Base-by-base conservation (phyloP, 345 rosid species). In the Rhodamnia argentea region DNA sequence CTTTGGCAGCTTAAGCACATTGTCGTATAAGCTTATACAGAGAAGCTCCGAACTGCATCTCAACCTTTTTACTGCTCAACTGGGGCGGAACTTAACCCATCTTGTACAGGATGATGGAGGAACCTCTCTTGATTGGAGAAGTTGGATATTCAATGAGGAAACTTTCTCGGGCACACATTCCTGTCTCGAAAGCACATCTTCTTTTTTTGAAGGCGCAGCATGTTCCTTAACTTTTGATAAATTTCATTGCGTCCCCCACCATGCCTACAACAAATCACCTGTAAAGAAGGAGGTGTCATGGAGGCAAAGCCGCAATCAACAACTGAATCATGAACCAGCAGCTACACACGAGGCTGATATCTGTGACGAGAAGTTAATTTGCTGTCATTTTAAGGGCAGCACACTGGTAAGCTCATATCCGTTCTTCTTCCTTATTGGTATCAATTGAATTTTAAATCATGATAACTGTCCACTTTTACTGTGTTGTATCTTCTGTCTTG, bases 41-140 rank as follows among this genome's bases (percentile, higher is more conserved):
- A 6, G 1, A 15, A 64, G 44, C 78, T 64, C 37, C 24, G 8
- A 16, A 18, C 10, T 64, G 78, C 44, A 32, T 32, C 76, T 62
- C 76, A 62, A 62, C 44, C 24, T 64, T 64, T 56, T 22, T 56
- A 26, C 26, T 22, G 26, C 78, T 64, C 37, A 16, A 32, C 24
- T 32, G 44, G 78, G 24, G 10, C 2, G 47, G 44, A 50, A 44
- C 55, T 50, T 70, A 47, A 57, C 85, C 29, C 40, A 74, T 52
- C 74, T 81, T 88, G 86, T 51, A 85, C 52, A 88, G 87, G 89
- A 94, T 92, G 95, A 93, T 87, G 91, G 86, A 85, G 86, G 62
- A 82, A 85, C 40, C 85, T 51, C 89, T 87, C 86, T 94, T 90
- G 97, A 96, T 90, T 97, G 99, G 99, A 92, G 88, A 85, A 88